A percentile compares a stretch with the other conserved stretches of the same genome.
phyloP scores from a whole-genome alignment of 2,329 filamentous ascomycete species.

The Rutstroemia sp. region DNA sequence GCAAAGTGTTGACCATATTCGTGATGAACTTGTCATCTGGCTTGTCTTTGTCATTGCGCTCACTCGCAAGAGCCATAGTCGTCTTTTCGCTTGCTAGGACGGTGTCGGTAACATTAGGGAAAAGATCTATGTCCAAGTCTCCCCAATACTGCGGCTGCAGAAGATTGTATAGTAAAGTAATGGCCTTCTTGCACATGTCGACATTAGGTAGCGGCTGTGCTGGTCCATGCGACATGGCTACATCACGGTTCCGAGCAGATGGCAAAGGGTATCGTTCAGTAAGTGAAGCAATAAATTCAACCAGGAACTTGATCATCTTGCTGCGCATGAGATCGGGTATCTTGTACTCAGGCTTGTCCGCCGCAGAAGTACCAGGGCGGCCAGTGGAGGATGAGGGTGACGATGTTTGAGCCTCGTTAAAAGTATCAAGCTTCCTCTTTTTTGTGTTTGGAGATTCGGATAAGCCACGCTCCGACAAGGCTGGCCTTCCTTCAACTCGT shows the following conservation, averaged over 20 bases:
- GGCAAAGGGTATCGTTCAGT: constrained; percentile 77
- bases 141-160: constrained; percentile 85
- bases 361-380: constrained; percentile 28
- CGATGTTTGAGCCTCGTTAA: constrained; percentile 41
- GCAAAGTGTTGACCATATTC: constrained; percentile 86
- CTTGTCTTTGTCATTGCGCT: constrained; percentile 59
- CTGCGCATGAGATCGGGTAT: constrained; percentile 61
- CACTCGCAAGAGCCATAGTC: constrained; percentile 47
- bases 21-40: constrained; percentile 79
- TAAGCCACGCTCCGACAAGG: constrained; percentile 34
- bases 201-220: constrained; percentile 48
- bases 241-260: constrained; percentile 58
- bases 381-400: constrained; percentile 45
- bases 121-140: constrained; percentile 84
- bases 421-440: constrained; percentile 65
- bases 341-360: constrained; percentile 57
- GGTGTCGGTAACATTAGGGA: constrained; percentile 81
- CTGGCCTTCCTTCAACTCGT: constrained; percentile 56
- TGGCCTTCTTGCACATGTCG: constrained; percentile 80
- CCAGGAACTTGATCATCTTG: constrained; percentile 88
- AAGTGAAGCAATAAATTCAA: constrained; percentile 88
- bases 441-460: constrained; percentile 65
- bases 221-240: constrained; percentile 36
- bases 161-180: constrained; percentile 75
- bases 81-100: constrained; percentile 79